Evolutionary conservation across 2,329 filamentous ascomycete genomes (phyloP).

Genomic region (Hymenoscyphus salicellus): DNA sequence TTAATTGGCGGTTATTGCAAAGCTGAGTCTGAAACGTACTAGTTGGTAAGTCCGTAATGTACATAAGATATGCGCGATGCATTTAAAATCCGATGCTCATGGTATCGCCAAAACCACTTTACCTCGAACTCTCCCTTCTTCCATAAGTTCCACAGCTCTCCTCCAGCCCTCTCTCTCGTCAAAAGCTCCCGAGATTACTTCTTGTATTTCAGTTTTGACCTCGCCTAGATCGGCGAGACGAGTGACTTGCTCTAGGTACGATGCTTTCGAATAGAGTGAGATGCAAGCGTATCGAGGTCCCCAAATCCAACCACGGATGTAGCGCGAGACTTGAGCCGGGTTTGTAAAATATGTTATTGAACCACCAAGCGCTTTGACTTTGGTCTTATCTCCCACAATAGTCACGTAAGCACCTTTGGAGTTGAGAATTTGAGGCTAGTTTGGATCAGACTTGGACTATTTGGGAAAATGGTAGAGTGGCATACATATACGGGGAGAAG

Average conservation of each 20-base stretch:
- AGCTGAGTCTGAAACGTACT: background rate
- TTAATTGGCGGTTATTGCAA: background rate
- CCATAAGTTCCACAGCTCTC: conserved; percentile 24
- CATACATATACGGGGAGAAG: conserved; percentile 27
- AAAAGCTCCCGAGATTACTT: conserved; percentile 26
- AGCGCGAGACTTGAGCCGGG: conserved; percentile 28
- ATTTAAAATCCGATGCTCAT: conserved; percentile 3
- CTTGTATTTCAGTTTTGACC: conserved; percentile 22
- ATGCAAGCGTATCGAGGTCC: conserved; percentile 33
- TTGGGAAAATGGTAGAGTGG: background rate
- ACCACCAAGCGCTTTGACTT: conserved; percentile 26
- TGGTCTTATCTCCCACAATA: conserved; percentile 33
- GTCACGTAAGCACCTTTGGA: conserved; percentile 32
- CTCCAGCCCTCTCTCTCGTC: conserved; percentile 27
- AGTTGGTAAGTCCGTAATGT: no score
- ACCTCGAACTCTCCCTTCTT: conserved; percentile 22
- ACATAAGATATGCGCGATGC: background rate
- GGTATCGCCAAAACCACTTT: conserved; percentile 28
- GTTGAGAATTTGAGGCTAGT: conserved; percentile 27
- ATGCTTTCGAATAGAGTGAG: conserved; percentile 12
- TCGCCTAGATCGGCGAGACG: conserved; percentile 25
- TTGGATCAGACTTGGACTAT: conserved; percentile 7
- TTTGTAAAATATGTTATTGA: conserved; percentile 31
- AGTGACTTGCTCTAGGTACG: conserved; percentile 23
- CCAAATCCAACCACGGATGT: conserved; percentile 31